These are phyloP conservation scores for Dentipellis fragilis DNA, from an alignment of 768 basidiomycete genomes.

Conservation along the genomic window DNA sequence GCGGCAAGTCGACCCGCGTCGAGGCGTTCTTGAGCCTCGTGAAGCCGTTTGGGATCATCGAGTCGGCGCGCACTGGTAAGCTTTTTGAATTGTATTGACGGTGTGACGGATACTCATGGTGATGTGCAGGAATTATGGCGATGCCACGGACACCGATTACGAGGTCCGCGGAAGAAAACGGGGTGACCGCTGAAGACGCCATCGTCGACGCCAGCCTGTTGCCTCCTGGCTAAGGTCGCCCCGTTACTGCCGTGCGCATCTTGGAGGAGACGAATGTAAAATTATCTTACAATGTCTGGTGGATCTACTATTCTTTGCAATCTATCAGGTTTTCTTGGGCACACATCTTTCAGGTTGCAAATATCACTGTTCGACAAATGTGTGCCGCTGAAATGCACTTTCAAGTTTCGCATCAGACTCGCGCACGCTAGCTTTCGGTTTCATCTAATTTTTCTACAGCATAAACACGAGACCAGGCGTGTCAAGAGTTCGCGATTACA, in stretches of 20 bases:
- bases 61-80: constrained; percentile 88
- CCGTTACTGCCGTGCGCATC: background rate
- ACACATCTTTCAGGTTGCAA: too few relatives aligned
- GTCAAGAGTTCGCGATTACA: too few relatives aligned
- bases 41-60: constrained; percentile 92
- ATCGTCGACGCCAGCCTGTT: constrained; percentile 85
- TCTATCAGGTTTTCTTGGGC: too few relatives aligned
- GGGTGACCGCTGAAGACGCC: constrained; percentile 36
- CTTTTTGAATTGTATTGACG: constrained; percentile 4
- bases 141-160: constrained; percentile 94
- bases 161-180: constrained; percentile 46
- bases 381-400: background rate
- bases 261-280: background rate
- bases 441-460: too few relatives aligned
- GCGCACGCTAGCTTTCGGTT: too few relatives aligned
- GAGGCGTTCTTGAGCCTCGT: constrained; percentile 88
- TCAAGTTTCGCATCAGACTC: too few relatives aligned
- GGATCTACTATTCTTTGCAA: background rate
- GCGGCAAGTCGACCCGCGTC: constrained; percentile 84
- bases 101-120: background rate
- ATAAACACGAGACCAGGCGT: too few relatives aligned
- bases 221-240: constrained; percentile 64
- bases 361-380: background rate
- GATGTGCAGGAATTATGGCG: constrained; percentile 75
- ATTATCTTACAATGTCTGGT: background rate